Evolutionary conservation across 129 eudicot species (phyloP).

Genomic region (Glebionis coronaria): DNA sequence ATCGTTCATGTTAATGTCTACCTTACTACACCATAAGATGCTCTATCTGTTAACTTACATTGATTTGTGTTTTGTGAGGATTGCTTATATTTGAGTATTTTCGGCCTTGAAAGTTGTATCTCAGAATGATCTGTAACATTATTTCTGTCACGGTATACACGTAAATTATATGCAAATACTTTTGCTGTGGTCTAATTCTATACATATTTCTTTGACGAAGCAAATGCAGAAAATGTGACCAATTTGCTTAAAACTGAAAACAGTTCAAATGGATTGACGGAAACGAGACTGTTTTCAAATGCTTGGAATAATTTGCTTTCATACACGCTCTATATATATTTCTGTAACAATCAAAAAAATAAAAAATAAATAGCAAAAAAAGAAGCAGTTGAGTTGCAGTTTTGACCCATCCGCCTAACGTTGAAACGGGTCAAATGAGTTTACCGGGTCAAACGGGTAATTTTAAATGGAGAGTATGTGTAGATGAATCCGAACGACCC

Average conservation of each 20-base stretch:
- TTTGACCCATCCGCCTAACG: constrained; percentile 4
- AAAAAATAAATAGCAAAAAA: constrained; percentile 11
- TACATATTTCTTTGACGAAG: too few species aligned
- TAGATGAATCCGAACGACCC: too few species aligned
- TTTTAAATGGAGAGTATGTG: too few species aligned
- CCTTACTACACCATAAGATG: constrained; percentile 39
- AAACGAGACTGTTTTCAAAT: too few species aligned
- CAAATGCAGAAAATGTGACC: too few species aligned
- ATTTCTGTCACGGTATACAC: background rate
- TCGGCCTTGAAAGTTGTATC: constrained; percentile 9
- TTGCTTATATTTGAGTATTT: constrained; percentile 16
- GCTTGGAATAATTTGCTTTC: background rate
- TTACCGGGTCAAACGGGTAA: background rate
- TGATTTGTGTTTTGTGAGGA: constrained; percentile 15
- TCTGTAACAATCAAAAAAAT: too few species aligned
- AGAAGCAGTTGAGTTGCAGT: background rate
- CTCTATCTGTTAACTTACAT: background rate
- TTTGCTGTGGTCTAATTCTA: background rate
- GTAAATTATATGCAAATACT: constrained; percentile 13
- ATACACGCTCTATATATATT: background rate
- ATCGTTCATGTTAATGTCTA: constrained; percentile 67
- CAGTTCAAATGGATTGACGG: too few species aligned
- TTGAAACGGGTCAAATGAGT: constrained; percentile 7
- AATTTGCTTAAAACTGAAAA: too few species aligned
- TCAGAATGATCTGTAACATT: background rate